Conservation (phyloP, 257 asterid species). For the Solanum ossicruentum region DNA sequence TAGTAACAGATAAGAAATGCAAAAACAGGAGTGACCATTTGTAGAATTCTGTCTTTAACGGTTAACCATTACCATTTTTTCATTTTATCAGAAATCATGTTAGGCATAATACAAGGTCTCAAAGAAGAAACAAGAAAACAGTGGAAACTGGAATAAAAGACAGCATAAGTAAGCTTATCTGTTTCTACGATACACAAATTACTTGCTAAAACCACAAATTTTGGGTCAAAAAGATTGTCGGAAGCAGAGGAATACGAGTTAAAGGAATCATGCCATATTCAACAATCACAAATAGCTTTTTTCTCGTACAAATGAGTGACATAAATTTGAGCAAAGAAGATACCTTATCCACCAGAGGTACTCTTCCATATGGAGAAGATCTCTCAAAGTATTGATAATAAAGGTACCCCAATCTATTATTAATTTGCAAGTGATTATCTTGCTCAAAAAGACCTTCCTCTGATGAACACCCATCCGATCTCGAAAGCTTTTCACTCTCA, state of each 20-base stretch:
- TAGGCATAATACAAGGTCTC: neutral
- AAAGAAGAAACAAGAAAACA: neutral
- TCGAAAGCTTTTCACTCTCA: slow-evolving; percentile 38
- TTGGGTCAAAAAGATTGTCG: neutral
- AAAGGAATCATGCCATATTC: neutral
- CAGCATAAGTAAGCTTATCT: neutral
- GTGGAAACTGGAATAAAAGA: neutral
- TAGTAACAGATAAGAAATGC: neutral
- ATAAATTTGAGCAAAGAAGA: neutral
- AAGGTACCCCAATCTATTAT: slow-evolving; percentile 28
- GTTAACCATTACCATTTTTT: neutral
- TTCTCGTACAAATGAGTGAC: neutral
- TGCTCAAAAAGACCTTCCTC: slow-evolving; percentile 29
- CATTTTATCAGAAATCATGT: neutral
- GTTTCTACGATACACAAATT: neutral
- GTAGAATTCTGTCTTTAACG: neutral
- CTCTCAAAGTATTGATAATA: slow-evolving; percentile 35
- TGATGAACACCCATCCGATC: slow-evolving; percentile 47
- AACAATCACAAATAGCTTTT: neutral
- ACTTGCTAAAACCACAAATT: neutral
- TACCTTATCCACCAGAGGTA: slow-evolving; percentile 49
- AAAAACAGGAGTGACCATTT: neutral
- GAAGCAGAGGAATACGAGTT: neutral
- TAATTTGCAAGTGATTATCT: slow-evolving; percentile 15
- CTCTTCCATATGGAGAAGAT: slow-evolving; percentile 41